Conservation (phyloP, 2,329 filamentous ascomycete genomes). For the Rutstroemia sp. region DNA sequence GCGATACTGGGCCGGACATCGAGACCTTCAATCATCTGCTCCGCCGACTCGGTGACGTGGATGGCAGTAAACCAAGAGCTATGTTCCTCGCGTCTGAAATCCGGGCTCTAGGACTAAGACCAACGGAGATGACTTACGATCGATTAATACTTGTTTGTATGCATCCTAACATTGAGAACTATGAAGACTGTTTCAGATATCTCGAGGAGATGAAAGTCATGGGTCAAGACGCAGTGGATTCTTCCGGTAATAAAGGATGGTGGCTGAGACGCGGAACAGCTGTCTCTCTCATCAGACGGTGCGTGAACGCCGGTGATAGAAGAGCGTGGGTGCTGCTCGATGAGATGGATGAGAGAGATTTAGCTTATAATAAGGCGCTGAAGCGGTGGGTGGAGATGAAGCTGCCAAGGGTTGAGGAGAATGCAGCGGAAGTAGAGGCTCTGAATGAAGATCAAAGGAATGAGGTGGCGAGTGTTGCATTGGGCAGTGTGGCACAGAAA, state of each 20-base stretch:
- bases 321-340: slow-evolving; percentile 21
- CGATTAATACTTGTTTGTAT: slow-evolving; percentile 51
- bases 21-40: slow-evolving; percentile 57
- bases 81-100: slow-evolving; percentile 59
- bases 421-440: slow-evolving; percentile 3
- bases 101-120: slow-evolving; percentile 44
- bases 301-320: slow-evolving; percentile 16
- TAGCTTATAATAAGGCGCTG: not conserved
- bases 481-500: too few relatives aligned
- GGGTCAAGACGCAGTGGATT: slow-evolving; percentile 27
- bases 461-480: too few relatives aligned
- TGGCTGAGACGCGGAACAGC: slow-evolving; percentile 28
- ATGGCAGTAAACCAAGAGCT: slow-evolving; percentile 39
- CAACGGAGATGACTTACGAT: slow-evolving; percentile 55
- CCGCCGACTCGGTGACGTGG: slow-evolving; percentile 30
- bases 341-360: slow-evolving; percentile 19
- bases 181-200: slow-evolving; percentile 42
- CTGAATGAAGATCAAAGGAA: not conserved
- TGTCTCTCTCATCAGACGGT: slow-evolving; percentile 15
- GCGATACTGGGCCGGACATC: slow-evolving; percentile 37
- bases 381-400: slow-evolving; percentile 2
- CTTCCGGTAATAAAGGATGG: slow-evolving; percentile 22
- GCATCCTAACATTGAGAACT: slow-evolving; percentile 28
- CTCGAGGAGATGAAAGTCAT: slow-evolving; percentile 41
- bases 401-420: not conserved